These are phyloP conservation scores for Paramecium sexaurelia DNA, from an alignment of 73 alveolate species.

Conservation along the genomic window DNA sequence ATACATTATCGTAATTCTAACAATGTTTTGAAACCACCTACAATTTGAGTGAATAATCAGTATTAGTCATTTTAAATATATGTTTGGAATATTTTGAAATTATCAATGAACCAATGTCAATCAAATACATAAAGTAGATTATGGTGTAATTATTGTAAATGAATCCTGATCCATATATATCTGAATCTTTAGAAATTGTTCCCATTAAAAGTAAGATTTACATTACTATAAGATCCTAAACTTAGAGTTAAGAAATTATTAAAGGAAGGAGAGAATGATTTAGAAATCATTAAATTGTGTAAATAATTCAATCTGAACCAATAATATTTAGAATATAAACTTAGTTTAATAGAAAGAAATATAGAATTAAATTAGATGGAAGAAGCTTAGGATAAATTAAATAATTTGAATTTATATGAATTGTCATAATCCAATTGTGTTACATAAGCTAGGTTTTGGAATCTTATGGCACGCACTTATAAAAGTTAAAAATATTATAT, in stretches of 20 bases:
- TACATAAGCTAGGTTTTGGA: constrained; percentile 32
- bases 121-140: neutral
- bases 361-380: neutral
- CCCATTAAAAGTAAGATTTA: neutral
- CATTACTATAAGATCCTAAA: neutral
- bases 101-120: neutral
- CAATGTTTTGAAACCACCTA: neutral
- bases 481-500: neutral
- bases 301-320: neutral
- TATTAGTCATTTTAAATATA: neutral
- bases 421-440: constrained; percentile 11
- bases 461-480: neutral
- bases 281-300: constrained; percentile 9
- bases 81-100: neutral
- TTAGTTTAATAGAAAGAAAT: neutral
- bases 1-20: neutral
- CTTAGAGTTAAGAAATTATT: neutral
- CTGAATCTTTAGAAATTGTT: neutral
- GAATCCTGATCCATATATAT: constrained; percentile 45
- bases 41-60: neutral
- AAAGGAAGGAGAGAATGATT: neutral
- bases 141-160: constrained; percentile 2
- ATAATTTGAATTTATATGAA: neutral
- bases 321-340: constrained; percentile 20
- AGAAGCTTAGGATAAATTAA: neutral